Evolutionary conservation across 164 flowering plant genomes (phyloP), one percentile per base, ranked within the genome.

Genomic region (Macadamia integrifolia): DNA sequence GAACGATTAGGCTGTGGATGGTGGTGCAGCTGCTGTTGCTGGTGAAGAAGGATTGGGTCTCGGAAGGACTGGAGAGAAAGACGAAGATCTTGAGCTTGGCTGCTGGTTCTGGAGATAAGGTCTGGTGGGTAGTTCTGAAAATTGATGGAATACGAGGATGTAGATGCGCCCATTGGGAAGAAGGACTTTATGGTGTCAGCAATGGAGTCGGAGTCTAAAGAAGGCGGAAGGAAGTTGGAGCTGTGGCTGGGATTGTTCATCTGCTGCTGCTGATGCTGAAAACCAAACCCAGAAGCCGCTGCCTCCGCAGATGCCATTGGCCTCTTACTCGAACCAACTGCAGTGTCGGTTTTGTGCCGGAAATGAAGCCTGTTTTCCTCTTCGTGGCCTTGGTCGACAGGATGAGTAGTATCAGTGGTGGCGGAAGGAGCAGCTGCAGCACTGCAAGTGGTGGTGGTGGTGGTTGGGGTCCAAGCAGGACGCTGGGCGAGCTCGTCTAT

Each of bases 181-280:
- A 93, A 93, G 30, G 93, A 85, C 78, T 91, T 91, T 53, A 91
- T 88, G 1, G 97, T 89, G 66, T 93, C 97, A 6, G 91, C 92
- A 71, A 91, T 91, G 18, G 88, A 71, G 49, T 87, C 96, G 0
- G 95, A 80, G 61, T 88, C 92, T 48, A 93, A 23, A 1, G 94
- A 82, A 13, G 96, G 83, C 1, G 94, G 96, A 23, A 80, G 71
- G 67, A 83, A 78, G 58, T 71, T 71, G 29, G 70, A 44, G 49
- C 59, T 59, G 9, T 40, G 56, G 52, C 43, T 62, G 23, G 66
- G 49, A 29, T 74, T 67, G 52, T 49, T 61, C 28, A 46, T 56
- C 23, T 40, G 61, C 17, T 61, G 68, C 23, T 40, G 61, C 17
- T 61, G 68, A 23, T 68, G 67, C 57, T 65, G 71, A 59, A 62